A percentile compares a stretch with the other conserved stretches of the same genome.
These are phyloP conservation scores for Leptographium procerum DNA, from an alignment of 2,329 filamentous ascomycete species.

Conservation along the genomic window DNA sequence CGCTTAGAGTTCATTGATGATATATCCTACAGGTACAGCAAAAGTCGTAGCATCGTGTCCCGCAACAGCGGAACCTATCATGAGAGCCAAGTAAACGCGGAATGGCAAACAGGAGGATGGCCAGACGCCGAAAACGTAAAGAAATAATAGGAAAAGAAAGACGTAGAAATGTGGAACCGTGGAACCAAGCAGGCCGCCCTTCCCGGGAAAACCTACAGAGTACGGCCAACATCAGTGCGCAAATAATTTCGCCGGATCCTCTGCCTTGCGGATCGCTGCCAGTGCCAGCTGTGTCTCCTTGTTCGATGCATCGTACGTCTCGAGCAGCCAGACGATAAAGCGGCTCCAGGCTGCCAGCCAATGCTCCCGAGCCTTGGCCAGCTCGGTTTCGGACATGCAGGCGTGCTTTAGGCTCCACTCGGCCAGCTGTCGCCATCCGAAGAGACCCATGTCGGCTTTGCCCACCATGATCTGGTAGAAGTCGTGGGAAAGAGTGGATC, in stretches of 20 bases:
- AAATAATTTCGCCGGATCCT: background rate
- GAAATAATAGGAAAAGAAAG: too few relatives aligned
- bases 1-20: too few relatives aligned
- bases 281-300: background rate
- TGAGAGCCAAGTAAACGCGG: too few relatives aligned
- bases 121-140: too few relatives aligned
- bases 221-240: too few relatives aligned
- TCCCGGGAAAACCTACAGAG: too few relatives aligned
- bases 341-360: slow-evolving; percentile 47
- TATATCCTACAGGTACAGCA: too few relatives aligned
- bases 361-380: slow-evolving; percentile 28
- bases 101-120: too few relatives aligned
- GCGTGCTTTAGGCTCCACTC: slow-evolving; percentile 53
- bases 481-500: slow-evolving; percentile 61
- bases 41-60: too few relatives aligned
- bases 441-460: slow-evolving; percentile 52
- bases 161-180: too few relatives aligned
- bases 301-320: slow-evolving; percentile 21
- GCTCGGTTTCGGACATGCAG: slow-evolving; percentile 36
- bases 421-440: slow-evolving; percentile 59
- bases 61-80: too few relatives aligned
- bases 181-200: too few relatives aligned
- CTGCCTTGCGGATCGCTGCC: background rate
- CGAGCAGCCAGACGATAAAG: slow-evolving; percentile 44
- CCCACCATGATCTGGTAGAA: slow-evolving; percentile 69